Evolutionary conservation across 805 yeast genomes (phyloP).

Genomic region (Pichia insulana): DNA sequence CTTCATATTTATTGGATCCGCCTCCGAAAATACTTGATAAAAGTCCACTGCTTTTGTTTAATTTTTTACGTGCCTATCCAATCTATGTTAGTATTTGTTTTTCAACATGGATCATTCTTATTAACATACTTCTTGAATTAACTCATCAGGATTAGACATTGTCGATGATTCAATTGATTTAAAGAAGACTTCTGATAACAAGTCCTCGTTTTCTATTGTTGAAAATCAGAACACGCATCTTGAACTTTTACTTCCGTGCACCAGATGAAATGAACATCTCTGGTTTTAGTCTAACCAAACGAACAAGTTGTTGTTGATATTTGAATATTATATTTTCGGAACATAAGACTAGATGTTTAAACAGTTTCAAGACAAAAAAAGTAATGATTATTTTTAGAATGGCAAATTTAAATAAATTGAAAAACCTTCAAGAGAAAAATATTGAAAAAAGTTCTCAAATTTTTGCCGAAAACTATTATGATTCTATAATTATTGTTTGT

Average conservation of each 20-base stretch:
- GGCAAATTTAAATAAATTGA: no score
- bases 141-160: slow-evolving; percentile 29
- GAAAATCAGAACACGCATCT: not conserved
- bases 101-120: no score
- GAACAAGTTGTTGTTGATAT: no score
- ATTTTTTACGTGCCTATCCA: slow-evolving; percentile 57
- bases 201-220: not conserved
- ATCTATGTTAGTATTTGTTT: not conserved
- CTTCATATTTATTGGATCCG: slow-evolving; percentile 62
- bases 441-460: no score
- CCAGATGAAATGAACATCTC: not conserved
- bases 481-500: no score
- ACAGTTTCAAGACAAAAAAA: no score
- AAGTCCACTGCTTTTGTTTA: slow-evolving; percentile 62
- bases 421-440: no score
- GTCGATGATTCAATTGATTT: not conserved
- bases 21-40: slow-evolving; percentile 56
- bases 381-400: no score
- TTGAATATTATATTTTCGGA: no score
- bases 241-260: not conserved
- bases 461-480: no score
- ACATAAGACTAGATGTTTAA: no score
- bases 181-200: not conserved
- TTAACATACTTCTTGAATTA: slow-evolving; percentile 27
- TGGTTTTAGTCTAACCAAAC: no score